A percentile compares a stretch with the other conserved stretches of the same genome.
phyloP scores from a whole-genome alignment of 1,284 basidiomycete species.

The Cryptococcus sp. region DNA sequence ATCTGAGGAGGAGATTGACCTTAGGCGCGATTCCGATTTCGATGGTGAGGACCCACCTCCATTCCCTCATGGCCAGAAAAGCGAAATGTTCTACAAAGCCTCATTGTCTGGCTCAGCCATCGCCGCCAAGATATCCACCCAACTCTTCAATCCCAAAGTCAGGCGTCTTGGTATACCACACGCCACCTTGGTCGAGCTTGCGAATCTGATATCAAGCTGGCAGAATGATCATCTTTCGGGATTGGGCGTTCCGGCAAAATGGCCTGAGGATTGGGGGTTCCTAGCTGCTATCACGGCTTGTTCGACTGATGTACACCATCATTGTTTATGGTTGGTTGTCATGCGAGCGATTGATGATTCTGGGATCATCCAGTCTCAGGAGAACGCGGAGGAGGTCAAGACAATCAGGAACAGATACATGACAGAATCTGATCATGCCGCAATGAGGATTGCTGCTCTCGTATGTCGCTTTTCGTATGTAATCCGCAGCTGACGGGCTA shows the following conservation, averaged over 20 bases:
- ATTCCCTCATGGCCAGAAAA: too few species aligned
- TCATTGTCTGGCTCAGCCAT: conserved; percentile 74
- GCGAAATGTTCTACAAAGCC: conserved; percentile 51
- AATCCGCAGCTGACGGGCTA: conserved; percentile 19
- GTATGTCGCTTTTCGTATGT: conserved; percentile 41
- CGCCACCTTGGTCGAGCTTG: conserved; percentile 58
- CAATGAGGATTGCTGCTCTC: conserved; percentile 77
- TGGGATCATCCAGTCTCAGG: conserved; percentile 61
- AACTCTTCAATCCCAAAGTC: conserved; percentile 70
- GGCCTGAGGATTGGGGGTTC: conserved; percentile 83
- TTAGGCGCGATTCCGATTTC: conserved; percentile 19
- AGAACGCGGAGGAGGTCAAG: conserved; percentile 52
- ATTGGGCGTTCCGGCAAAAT: conserved; percentile 78
- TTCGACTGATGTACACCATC: conserved; percentile 81
- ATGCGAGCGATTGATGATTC: conserved; percentile 64
- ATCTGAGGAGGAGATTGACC: conserved; percentile 51
- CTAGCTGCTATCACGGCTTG: conserved; percentile 69
- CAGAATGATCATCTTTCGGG: conserved; percentile 65
- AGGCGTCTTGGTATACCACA: conserved; percentile 70
- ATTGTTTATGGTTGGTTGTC: conserved; percentile 67
- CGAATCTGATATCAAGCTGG: conserved; percentile 66
- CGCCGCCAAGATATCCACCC: conserved; percentile 68
- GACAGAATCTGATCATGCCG: conserved; percentile 76
- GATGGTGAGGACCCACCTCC: background rate
- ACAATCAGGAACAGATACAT: conserved; percentile 62